Evolutionary conservation across 148 eudicot genomes (phyloP), one percentile per base, ranked within the genome.

Genomic region (Amaranthus hypochondriacus): DNA sequence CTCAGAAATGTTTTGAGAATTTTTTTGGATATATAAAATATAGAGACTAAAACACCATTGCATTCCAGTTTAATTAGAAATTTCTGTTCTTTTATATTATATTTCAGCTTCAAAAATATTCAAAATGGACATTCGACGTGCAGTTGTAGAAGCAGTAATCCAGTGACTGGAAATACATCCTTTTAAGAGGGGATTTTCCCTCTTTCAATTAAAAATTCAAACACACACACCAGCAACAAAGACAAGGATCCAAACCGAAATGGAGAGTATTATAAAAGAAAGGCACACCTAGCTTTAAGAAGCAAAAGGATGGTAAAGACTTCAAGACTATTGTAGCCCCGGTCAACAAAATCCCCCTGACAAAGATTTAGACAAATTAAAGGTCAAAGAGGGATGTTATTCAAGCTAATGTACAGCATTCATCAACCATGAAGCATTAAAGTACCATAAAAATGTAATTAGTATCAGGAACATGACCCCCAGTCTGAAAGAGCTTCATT

Each of bases 261-360:
- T 56, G 53, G 39, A 83, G 18, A 43, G 66, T 47, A 78, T 15
- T 62, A 47, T 14, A 11, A 4, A 75, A n/a, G 56, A 62, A 73
- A 46, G 55, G 60, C 72, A 72, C 81, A 95, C 98, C 98, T 92
- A 73, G 98, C 98, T 90, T 95, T 95, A 58, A 95, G 97, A 79
- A 95, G 98, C 87, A 95, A 87, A 82, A 95, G 96, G 68, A 92
- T 92, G 21, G 98, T 92, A 83, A 95, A 92, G 71, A 92, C 98
- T 83, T 95, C 98, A 78, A 95, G 88, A 87, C 97, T 95, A 84
- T 92, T 92, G 80, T 95, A 95, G 56, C 98, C 97, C 18, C 98
- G 97, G 71, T 95, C 97, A 85, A 95, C 98, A 85, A 90, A 95
- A 82, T 95, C 98, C 69, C 98, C 98, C 98, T 95, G 88, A 69